Conservation (phyloP, 805 yeast species). For the Wickerhamiella nectarea region DNA sequence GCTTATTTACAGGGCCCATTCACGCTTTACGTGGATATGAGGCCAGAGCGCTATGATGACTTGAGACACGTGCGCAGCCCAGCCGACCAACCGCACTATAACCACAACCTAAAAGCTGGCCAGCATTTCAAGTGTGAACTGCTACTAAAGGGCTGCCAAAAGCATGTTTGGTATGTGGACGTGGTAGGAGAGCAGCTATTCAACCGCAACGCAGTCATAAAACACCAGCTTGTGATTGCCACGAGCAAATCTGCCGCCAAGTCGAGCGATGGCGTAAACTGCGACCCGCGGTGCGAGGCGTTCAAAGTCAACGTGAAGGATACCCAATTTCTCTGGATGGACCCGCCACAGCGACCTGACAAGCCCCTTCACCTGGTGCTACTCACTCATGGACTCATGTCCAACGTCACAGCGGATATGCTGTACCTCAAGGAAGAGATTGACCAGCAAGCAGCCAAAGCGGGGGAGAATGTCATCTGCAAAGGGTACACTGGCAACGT, state of each 20-base stretch:
- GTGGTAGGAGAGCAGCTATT: slow-evolving; percentile 70
- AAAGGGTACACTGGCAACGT: slow-evolving; percentile 75
- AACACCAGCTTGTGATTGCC: slow-evolving; percentile 48
- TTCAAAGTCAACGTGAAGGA: slow-evolving; percentile 31
- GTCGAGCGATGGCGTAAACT: slow-evolving; percentile 8
- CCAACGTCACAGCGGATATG: slow-evolving; percentile 85
- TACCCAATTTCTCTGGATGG: slow-evolving; percentile 63
- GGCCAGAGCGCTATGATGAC: slow-evolving; percentile 46
- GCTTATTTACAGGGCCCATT: slow-evolving; percentile 85
- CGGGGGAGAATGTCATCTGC: slow-evolving; percentile 56
- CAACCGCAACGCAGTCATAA: slow-evolving; percentile 50
- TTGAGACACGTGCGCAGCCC: slow-evolving; percentile 25
- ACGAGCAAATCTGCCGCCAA: slow-evolving; percentile 20
- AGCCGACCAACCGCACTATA: slow-evolving; percentile 29
- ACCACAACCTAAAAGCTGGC: slow-evolving; percentile 54
- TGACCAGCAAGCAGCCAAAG: slow-evolving; percentile 33
- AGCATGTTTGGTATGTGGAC: slow-evolving; percentile 67
- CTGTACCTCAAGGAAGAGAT: slow-evolving; percentile 70
- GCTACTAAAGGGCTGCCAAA: slow-evolving; percentile 30
- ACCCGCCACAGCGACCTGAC: slow-evolving; percentile 37
- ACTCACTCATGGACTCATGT: slow-evolving; percentile 83
- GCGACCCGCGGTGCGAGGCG: slow-evolving; percentile 3
- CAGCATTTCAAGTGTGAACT: slow-evolving; percentile 49
- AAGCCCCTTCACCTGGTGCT: slow-evolving; percentile 71
- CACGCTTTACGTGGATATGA: slow-evolving; percentile 68